These are phyloP conservation scores for Clarireedia monteithiana DNA, from an alignment of 2,329 filamentous ascomycete genomes.

Conservation along the genomic window DNA sequence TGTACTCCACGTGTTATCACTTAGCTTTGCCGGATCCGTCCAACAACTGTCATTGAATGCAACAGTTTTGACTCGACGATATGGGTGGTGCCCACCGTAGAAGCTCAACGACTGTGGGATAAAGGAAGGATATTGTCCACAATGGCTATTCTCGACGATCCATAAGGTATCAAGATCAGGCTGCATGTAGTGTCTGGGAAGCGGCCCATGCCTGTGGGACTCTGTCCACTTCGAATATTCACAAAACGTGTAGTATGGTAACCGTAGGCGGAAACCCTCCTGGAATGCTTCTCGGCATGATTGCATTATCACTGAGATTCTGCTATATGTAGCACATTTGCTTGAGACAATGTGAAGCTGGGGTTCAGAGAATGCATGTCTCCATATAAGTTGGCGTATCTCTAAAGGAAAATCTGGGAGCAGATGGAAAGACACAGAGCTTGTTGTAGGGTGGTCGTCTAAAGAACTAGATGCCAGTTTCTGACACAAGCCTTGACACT, in stretches of 20 bases:
- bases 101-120: not conserved
- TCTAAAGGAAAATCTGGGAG: not conserved
- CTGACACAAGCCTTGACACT: no score
- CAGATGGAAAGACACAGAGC: not conserved
- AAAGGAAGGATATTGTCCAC: not conserved
- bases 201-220: not conserved
- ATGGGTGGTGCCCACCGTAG: not conserved
- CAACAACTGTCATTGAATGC: not conserved
- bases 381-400: not conserved
- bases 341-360: not conserved
- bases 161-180: not conserved
- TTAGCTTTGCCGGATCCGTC: not conserved
- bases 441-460: not conserved
- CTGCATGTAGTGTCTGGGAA: constrained; percentile 4
- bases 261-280: not conserved
- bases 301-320: not conserved
- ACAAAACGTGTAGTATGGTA: not conserved
- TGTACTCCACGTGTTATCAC: not conserved
- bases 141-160: not conserved
- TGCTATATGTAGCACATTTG: not conserved
- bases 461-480: not conserved
- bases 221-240: not conserved
- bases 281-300: not conserved
- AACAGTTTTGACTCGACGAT: not conserved
- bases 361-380: not conserved